Evolutionary conservation across 73 alveolate genomes (phyloP), one percentile per base, ranked within the genome.

Genomic region (Uronychia setigera): DNA sequence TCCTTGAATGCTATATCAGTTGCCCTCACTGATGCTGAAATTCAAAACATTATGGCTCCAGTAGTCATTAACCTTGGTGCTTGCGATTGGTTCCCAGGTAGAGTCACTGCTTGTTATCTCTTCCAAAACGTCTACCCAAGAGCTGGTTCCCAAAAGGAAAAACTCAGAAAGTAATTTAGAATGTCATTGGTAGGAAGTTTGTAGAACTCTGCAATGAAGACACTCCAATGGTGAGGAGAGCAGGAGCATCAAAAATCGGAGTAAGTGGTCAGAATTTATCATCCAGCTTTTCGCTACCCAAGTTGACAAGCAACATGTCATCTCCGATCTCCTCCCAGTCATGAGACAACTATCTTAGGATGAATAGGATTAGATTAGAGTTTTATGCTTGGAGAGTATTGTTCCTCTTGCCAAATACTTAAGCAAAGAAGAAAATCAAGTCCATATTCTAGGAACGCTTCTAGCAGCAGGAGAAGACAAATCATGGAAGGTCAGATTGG

Each of bases 161-260:
- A 96, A 90, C 96, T 97, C 35, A 91, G 98, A 80, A 83, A 91
- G 28, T 80, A 29, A n/a, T 78, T 32, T 35, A 33, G 57, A 46
- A 11, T 19, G 67, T 11, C 19, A 11, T 11, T 46, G 67, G 19
- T 19, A 46, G 67, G 85, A 94, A 94, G 86, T 96, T 95, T 94
- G 88, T 95, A 59, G 97, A 97, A 86, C 93, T 97, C 74, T 96
- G 99, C 82, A 92, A 95, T 79, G 99, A 97, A 90, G 99, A 97
- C 80, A 97, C 98, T 60, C 99, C 99, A 33, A 97, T 97, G 98
- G 98, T 97, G 74, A 94, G 99, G 83, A 94, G 99, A 88, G 98
- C 99, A 0, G 99, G 98, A 14, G 99, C 99, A 1, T 86, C 94
- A 33, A 95, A 95, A 88, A 93, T 97, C 74, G 99, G 99, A 33